These are phyloP conservation scores for Aspergillus quadricinctus DNA, from an alignment of 2,329 filamentous ascomycete genomes.

Conservation along the genomic window DNA sequence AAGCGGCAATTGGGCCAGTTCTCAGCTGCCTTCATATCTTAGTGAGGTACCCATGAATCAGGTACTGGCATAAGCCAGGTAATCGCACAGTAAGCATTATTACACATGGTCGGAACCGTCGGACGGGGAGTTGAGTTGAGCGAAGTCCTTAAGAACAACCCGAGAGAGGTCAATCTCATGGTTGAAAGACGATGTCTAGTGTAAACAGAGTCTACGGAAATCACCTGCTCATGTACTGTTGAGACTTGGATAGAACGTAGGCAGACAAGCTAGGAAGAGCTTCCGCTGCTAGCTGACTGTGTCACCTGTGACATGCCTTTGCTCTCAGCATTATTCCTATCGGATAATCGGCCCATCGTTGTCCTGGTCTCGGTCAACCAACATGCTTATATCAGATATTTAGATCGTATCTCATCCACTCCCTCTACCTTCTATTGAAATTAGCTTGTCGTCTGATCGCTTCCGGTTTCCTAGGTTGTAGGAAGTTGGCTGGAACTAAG, in stretches of 20 bases:
- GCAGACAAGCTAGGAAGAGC: background rate
- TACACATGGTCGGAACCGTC: background rate
- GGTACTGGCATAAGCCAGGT: background rate
- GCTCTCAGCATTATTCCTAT: background rate
- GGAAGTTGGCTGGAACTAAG: background rate
- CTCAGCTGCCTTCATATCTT: background rate
- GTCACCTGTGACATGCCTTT: background rate
- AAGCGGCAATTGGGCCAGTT: background rate
- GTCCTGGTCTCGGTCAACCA: background rate
- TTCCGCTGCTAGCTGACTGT: background rate
- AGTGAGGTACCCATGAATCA: background rate
- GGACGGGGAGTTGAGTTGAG: background rate
- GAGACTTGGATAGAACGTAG: background rate
- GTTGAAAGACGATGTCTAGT: background rate
- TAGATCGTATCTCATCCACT: background rate
- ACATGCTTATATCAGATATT: background rate
- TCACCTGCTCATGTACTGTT: background rate
- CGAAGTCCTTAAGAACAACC: background rate
- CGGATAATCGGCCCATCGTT: background rate
- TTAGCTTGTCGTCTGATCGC: background rate
- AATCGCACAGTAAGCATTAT: background rate
- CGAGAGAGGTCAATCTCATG: background rate
- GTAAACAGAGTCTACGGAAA: background rate
- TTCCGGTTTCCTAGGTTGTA: background rate
- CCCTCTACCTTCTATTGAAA: background rate